phyloP scores from a whole-genome alignment of 2,329 filamentous ascomycete species.

The Talaromyces sp. region DNA sequence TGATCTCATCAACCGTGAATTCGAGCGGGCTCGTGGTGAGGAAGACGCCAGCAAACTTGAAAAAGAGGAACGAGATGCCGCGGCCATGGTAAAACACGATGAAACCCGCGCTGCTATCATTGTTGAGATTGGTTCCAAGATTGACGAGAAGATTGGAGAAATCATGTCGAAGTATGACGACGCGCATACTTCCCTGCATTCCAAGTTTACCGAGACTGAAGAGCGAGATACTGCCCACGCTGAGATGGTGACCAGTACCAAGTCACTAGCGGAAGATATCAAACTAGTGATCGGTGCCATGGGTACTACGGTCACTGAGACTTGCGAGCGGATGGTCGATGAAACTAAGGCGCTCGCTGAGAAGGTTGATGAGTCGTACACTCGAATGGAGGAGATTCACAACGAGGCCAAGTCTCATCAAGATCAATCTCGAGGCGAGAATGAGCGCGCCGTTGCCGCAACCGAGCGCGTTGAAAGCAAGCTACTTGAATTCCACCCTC shows the following conservation, averaged over 20 bases:
- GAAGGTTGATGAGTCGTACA: slow-evolving; percentile 76
- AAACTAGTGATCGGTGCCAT: slow-evolving; percentile 84
- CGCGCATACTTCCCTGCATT: slow-evolving; percentile 72
- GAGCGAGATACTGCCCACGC: slow-evolving; percentile 73
- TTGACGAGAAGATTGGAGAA: slow-evolving; percentile 78
- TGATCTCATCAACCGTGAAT: slow-evolving; percentile 78
- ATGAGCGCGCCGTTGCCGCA: slow-evolving; percentile 71
- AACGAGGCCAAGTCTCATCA: slow-evolving; percentile 76
- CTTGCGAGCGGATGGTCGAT: slow-evolving; percentile 82
- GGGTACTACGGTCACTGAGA: slow-evolving; percentile 76
- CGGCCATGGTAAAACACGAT: slow-evolving; percentile 61
- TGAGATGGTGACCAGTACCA: slow-evolving; percentile 73
- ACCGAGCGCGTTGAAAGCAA: slow-evolving; percentile 78
- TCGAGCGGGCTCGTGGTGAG: slow-evolving; percentile 81
- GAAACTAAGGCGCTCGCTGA: slow-evolving; percentile 85
- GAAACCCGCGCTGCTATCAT: slow-evolving; percentile 60
- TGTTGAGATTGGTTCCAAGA: slow-evolving; percentile 57
- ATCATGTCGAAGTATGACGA: slow-evolving; percentile 88
- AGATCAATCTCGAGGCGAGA: slow-evolving; percentile 76
- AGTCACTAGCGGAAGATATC: slow-evolving; percentile 81
- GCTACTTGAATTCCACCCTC: slow-evolving; percentile 80
- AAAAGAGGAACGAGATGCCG: slow-evolving; percentile 62
- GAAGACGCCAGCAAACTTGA: slow-evolving; percentile 81
- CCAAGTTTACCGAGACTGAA: slow-evolving; percentile 72
- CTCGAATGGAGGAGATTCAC: slow-evolving; percentile 73